A percentile compares a stretch with the other conserved stretches of the same genome.
Conservation (phyloP, 345 rosid species). For the Salix dunnii region DNA sequence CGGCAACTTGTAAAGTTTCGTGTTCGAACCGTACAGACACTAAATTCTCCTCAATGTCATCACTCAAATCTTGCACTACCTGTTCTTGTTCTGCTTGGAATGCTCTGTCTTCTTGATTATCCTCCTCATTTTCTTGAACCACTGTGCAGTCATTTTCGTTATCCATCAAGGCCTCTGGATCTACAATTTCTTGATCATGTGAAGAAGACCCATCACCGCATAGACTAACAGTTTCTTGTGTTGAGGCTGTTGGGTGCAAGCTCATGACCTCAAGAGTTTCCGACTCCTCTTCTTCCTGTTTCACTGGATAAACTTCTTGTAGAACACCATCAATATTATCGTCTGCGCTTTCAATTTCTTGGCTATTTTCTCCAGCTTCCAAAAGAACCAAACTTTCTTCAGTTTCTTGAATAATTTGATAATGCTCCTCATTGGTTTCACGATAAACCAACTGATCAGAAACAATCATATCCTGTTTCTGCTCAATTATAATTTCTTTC, state of each 20-base stretch:
- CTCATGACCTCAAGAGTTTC: not conserved
- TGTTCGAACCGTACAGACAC: conserved; percentile 1
- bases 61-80: conserved; percentile 10
- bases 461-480: conserved; percentile 26
- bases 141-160: conserved; percentile 24
- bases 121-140: conserved; percentile 31
- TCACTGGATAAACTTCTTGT: not conserved
- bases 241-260: conserved; percentile 1
- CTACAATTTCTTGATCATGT: conserved; percentile 11
- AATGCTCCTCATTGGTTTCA: conserved; percentile 20
- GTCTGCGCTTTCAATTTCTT: not conserved
- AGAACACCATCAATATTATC: not conserved
- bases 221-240: not conserved
- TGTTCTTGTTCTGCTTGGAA: not conserved
- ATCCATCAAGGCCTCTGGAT: conserved; percentile 10
- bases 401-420: conserved; percentile 14
- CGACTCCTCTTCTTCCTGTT: conserved; percentile 6
- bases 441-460: conserved; percentile 30
- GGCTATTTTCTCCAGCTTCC: conserved; percentile 13
- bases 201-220: not conserved
- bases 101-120: not conserved
- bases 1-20: conserved; percentile 5
- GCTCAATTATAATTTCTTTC: conserved; percentile 28
- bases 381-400: conserved; percentile 5
- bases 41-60: not conserved